Conservation (phyloP, 495 filamentous ascomycete species). For the Barbatosphaeria neglecta region DNA sequence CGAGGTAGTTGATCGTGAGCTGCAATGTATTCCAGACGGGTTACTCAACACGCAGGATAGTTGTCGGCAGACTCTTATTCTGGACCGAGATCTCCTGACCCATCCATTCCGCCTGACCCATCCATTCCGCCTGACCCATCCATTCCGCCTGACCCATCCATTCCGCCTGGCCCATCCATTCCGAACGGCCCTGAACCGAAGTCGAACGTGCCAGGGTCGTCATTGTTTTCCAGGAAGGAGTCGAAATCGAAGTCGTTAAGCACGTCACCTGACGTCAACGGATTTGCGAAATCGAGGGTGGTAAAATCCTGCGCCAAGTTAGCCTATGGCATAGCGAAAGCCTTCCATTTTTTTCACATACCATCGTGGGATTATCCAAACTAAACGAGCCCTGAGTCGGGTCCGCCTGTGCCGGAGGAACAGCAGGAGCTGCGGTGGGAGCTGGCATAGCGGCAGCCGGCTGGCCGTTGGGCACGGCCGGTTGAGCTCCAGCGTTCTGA, state of each 20-base stretch:
- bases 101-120: slow-evolving; percentile 30
- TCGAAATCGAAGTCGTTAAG: slow-evolving; percentile 93
- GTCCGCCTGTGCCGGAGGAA: slow-evolving; percentile 34
- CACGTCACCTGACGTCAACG: slow-evolving; percentile 54
- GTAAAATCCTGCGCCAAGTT: slow-evolving; percentile 17
- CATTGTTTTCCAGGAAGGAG: slow-evolving; percentile 61
- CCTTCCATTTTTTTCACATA: slow-evolving; percentile 12
- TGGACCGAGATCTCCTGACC: background rate
- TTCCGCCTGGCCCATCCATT: slow-evolving; percentile 34
- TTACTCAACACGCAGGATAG: background rate
- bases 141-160: no score
- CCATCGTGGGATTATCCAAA: slow-evolving; percentile 21
- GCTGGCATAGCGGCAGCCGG: slow-evolving; percentile 12
- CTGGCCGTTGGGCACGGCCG: slow-evolving; percentile 34
- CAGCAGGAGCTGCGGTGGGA: slow-evolving; percentile 26
- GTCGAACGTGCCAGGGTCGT: slow-evolving; percentile 29
- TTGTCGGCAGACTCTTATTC: background rate
- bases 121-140: no score
- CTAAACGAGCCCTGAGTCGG: slow-evolving; percentile 19
- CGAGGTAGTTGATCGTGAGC: background rate
- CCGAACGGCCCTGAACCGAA: slow-evolving; percentile 28
- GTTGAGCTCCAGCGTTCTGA: slow-evolving; percentile 36
- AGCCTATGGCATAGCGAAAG: slow-evolving; percentile 3
- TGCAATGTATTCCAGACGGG: background rate
- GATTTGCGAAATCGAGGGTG: slow-evolving; percentile 48